phyloP scores from a whole-genome alignment of 2,329 filamentous ascomycete genomes.

The Penicillium capsulatum region DNA sequence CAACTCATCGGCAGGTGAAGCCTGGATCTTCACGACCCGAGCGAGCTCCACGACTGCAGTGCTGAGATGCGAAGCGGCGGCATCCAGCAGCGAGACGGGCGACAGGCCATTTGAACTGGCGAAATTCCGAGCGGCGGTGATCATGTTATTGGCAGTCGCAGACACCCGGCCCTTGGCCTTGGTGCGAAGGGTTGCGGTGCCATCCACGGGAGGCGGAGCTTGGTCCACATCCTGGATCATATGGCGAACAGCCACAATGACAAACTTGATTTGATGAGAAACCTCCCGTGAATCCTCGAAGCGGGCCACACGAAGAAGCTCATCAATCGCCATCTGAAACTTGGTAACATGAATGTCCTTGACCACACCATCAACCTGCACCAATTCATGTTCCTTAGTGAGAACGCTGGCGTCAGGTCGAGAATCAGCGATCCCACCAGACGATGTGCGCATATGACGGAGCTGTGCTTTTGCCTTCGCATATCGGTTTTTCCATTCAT shows the following conservation, averaged over 20 bases:
- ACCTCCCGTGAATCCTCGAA: conserved; percentile 68
- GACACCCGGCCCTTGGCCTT: conserved; percentile 79
- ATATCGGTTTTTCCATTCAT: conserved; percentile 87
- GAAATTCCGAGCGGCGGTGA: conserved; percentile 92
- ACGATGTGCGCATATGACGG: conserved; percentile 73
- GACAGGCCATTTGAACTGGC: conserved; percentile 76
- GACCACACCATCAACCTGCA: conserved; percentile 69
- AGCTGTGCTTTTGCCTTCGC: conserved; percentile 83
- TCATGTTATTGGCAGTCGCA: conserved; percentile 91
- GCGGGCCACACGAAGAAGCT: conserved; percentile 74
- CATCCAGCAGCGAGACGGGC: conserved; percentile 89
- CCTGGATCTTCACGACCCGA: conserved; percentile 74
- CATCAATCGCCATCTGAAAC: conserved; percentile 92
- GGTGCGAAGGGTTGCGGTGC: conserved; percentile 55
- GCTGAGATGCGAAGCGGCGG: conserved; percentile 84
- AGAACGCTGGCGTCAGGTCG: conserved; percentile 43
- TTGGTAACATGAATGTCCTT: conserved; percentile 91
- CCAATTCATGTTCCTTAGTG: conserved; percentile 68
- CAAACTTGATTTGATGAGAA: conserved; percentile 79
- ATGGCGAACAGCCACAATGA: conserved; percentile 74
- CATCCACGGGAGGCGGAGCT: conserved; percentile 55
- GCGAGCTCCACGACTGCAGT: conserved; percentile 82
- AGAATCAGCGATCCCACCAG: conserved; percentile 61
- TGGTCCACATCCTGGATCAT: conserved; percentile 74
- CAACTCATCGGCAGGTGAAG: conserved; percentile 70